Evolutionary conservation across 169 alveolate genomes (phyloP), one percentile per base, ranked within the genome.

Genomic region (Babesia ovis): DNA sequence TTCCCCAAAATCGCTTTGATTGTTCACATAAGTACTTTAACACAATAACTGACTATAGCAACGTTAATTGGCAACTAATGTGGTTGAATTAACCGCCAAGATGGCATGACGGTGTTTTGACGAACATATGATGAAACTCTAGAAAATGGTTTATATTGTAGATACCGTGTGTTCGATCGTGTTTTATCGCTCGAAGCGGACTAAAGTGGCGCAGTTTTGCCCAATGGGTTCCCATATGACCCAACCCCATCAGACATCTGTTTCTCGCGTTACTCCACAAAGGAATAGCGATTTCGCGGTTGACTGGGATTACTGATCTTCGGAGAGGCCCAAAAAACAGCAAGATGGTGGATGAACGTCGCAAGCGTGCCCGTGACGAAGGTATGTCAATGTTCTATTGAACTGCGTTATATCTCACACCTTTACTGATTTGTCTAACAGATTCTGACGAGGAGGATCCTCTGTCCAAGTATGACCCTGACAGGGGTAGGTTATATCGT

Each of bases 391-490:
- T 12, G 4, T 11, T 14, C 61, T 16, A 20, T 18, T 1, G 43
- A 32, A 27, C 62, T 64, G 48, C 56, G 56, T 6, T 43, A 32
- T 20, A n/a, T 16, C 37, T 64, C 32, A 12, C 14, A 2, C 23
- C 5, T 29, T 45, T 9, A 18, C 61, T 57, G n/a, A 64, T 9
- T 2, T 4, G 11, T 31, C 11, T 23, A n/a, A 18, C 74, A 64
- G 74, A 64, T 37, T 64, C 74, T 42, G 74, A 64, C 5, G 74
- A 64, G 74, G 74, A 64, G 62, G 51, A 64, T 22, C 74, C 74
- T 16, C 61, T 64, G 51, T 9, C 62, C 48, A 48, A 27, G 61
- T 43, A 64, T 25, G 74, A 64, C 62, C 74, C 74, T 8, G 74
- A 64, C 61, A 64, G 74, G 61, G 74, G 74, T 64, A 56, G 12